These are phyloP conservation scores for Tetracentron sinense DNA, from an alignment of 164 flowering plant genomes.

Conservation along the genomic window DNA sequence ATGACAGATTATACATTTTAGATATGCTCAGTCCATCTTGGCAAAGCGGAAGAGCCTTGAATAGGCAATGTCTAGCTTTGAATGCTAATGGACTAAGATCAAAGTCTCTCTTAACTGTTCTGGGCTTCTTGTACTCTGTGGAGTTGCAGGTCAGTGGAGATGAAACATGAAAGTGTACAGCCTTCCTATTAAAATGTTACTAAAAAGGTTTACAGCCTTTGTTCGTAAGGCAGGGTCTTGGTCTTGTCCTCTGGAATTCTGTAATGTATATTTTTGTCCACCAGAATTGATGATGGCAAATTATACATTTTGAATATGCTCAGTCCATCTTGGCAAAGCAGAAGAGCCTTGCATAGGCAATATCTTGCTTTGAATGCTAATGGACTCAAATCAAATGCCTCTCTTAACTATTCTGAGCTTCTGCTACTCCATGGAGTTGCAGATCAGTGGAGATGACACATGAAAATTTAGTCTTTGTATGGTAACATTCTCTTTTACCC, in stretches of 20 bases:
- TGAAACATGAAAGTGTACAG: background rate
- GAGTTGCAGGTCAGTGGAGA: background rate
- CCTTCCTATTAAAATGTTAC: background rate
- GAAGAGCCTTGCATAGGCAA: background rate
- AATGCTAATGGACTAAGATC: background rate
- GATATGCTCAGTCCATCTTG: conserved; percentile 33
- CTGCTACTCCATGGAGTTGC: background rate
- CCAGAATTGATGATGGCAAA: no score
- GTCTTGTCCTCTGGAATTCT: no score
- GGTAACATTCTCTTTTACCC: no score
- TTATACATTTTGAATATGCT: no score
- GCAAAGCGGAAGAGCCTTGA: conserved; percentile 26
- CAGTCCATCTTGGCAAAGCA: no score
- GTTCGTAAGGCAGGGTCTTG: no score
- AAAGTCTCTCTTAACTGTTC: no score
- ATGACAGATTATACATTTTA: no score
- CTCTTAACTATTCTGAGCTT: background rate
- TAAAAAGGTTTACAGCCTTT: no score
- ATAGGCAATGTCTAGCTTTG: conserved; percentile 21
- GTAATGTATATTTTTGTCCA: no score
- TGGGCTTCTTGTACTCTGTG: background rate
- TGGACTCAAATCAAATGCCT: background rate
- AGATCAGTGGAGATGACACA: background rate
- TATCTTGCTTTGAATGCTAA: conserved; percentile 12
- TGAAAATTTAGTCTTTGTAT: background rate